Evolutionary conservation across 1,284 basidiomycete genomes (phyloP), one percentile per base, ranked within the genome.

Genomic region (Papiliotrema nemorosa): DNA sequence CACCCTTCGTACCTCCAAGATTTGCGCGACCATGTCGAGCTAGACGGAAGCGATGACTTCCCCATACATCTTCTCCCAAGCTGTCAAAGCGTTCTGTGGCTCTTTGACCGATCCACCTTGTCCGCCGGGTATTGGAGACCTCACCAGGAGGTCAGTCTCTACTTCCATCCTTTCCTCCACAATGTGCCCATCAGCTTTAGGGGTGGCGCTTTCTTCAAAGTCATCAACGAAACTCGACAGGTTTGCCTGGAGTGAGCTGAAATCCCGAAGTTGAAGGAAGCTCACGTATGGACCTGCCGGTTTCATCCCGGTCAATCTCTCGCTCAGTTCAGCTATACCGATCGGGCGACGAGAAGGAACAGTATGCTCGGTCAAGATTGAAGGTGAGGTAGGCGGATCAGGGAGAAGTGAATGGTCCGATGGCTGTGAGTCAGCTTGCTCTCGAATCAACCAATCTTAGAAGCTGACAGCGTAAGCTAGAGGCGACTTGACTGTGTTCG

Each of bases 61-160:
- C 12, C 41, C 22, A 33, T 44, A 33, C 26, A 44, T 20, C 42
- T 44, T 44, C 5, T 44, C 29, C 42, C 42, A 44, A 18, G 33
- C 42, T 5, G 24, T 26, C 24, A 22, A n/a, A n/a, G n/a, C n/a
- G n/a, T n/a, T n/a, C n/a, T n/a, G n/a, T n/a, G n/a, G n/a, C n/a
- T n/a, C n/a, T n/a, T n/a, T n/a, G n/a, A n/a, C n/a, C n/a, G n/a
- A n/a, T n/a, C n/a, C n/a, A n/a, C n/a, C n/a, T n/a, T n/a, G n/a
- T n/a, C n/a, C n/a, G n/a, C n/a, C n/a, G 22, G 24, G 21, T 27
- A 4, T 25, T 16, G 41, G 4, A 14, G 27, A 26, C 7, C 22
- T 22, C 39, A 40, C 6, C 39, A n/a, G n/a, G n/a, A n/a, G n/a
- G n/a, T n/a, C n/a, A n/a, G n/a, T n/a, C n/a, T n/a, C 29, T 7